Conservation (phyloP, 352 stramenopile genomes). For the Phytopythium kandeliae region DNA sequence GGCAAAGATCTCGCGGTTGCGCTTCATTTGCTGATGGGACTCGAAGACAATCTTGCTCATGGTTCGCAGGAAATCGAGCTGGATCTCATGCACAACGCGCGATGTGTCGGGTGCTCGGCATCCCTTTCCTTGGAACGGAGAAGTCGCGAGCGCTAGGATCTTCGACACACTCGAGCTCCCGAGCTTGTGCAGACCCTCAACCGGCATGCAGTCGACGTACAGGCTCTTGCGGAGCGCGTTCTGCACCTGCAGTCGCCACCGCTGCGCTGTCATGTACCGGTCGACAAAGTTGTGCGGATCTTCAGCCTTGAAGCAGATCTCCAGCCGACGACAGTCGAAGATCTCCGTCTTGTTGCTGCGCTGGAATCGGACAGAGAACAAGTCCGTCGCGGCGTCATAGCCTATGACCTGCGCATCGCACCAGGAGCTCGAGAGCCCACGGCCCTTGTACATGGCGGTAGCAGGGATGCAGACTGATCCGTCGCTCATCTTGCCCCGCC, state of each 20-base stretch:
- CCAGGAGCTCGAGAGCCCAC: conserved; percentile 57
- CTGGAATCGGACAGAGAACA: conserved; percentile 59
- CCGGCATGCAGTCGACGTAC: conserved; percentile 85
- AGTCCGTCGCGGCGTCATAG: conserved; percentile 30
- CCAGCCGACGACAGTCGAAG: conserved; percentile 39
- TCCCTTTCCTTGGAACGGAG: conserved; percentile 63
- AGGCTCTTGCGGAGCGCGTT: conserved; percentile 67
- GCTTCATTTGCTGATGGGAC: conserved; percentile 44
- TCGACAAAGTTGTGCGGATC: conserved; percentile 75
- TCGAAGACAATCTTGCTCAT: conserved; percentile 92
- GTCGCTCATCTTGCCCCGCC: conserved; percentile 36
- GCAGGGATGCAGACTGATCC: conserved; percentile 60
- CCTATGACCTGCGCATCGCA: conserved; percentile 52
- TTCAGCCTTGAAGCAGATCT: conserved; percentile 83
- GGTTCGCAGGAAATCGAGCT: conserved; percentile 87
- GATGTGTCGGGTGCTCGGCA: conserved; percentile 67
- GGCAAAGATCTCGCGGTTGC: conserved; percentile 57
- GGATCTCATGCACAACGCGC: conserved; percentile 83
- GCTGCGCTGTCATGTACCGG: conserved; percentile 57
- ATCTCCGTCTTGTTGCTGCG: conserved; percentile 58
- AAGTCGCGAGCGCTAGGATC: conserved; percentile 60
- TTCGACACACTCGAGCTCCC: conserved; percentile 74
- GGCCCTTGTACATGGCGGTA: conserved; percentile 60
- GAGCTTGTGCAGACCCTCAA: conserved; percentile 79
- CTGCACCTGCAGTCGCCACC: conserved; percentile 51